A percentile compares a stretch with the other conserved stretches of the same genome.
phyloP scores from a whole-genome alignment of 2,329 filamentous ascomycete species.

The Celoporthe dispersa region DNA sequence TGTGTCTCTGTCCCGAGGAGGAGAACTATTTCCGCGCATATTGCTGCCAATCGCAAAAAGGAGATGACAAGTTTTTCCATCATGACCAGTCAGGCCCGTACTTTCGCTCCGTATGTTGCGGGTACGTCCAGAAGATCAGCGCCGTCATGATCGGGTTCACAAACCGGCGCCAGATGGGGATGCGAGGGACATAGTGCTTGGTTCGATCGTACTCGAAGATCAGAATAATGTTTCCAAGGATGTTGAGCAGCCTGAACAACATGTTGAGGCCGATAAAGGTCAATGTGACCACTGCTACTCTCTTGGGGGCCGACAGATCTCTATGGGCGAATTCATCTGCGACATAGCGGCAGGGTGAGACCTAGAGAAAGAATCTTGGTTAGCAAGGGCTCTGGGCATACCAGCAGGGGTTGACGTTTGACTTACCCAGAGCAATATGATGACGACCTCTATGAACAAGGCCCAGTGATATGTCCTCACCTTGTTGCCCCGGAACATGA shows the following conservation, averaged over 20 bases:
- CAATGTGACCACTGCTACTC: conserved; percentile 23
- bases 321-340: conserved; percentile 24
- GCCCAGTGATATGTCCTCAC: conserved; percentile 47
- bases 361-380: conserved; percentile 33
- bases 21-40: not conserved
- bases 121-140: conserved; percentile 49
- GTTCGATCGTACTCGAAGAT: conserved; percentile 45
- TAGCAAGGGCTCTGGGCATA: not conserved
- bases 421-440: conserved; percentile 39
- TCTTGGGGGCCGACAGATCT: not conserved
- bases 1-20: not conserved
- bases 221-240: conserved; percentile 44
- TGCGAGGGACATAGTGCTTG: conserved; percentile 40
- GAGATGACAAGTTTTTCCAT: not conserved
- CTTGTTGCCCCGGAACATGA: conserved; percentile 40
- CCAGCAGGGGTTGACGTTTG: conserved; percentile 26
- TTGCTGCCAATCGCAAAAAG: not conserved
- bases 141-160: conserved; percentile 38
- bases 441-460: conserved; percentile 43
- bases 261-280: conserved; percentile 33
- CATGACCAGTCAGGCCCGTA: conserved; percentile 37
- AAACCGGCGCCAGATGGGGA: conserved; percentile 34
- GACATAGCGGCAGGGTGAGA: conserved; percentile 37
- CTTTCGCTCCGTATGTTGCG: conserved; percentile 44
- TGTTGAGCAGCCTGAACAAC: conserved; percentile 44